Conservation (phyloP, 176 grass and related monocot genomes). For the Phoenix roebelenii region DNA sequence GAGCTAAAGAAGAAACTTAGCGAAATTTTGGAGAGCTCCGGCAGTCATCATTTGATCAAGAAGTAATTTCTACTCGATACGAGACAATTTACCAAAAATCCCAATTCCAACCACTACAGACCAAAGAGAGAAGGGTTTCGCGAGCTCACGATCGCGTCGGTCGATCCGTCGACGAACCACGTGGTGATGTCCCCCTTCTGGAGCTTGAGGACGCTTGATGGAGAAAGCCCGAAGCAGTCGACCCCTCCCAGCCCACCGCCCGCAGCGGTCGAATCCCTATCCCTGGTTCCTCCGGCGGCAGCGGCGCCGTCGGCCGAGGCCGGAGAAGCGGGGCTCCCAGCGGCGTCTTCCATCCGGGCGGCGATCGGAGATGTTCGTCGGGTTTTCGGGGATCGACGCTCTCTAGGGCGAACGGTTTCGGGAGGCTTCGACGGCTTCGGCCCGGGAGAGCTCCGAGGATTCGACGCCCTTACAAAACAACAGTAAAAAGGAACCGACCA, state of each 20-base stretch:
- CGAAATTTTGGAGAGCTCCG: too few species aligned
- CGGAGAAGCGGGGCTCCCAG: too few species aligned
- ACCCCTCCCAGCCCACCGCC: conserved; percentile 12
- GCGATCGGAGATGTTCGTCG: background rate
- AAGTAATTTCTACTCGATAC: too few species aligned
- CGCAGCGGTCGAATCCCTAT: conserved; percentile 13
- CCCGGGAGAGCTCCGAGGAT: background rate
- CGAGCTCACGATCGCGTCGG: conserved; percentile 68
- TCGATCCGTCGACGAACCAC: conserved; percentile 74
- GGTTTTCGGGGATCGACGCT: background rate
- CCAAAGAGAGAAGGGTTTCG: background rate
- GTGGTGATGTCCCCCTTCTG: conserved; percentile 71
- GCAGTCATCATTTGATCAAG: too few species aligned
- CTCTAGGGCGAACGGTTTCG: background rate
- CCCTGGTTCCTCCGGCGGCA: too few species aligned
- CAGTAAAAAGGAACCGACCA: background rate
- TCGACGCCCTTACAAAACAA: conserved; percentile 1
- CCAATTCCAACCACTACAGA: background rate
- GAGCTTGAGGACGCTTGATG: conserved; percentile 51
- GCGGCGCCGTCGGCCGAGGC: too few species aligned
- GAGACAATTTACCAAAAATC: too few species aligned
- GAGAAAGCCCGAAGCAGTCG: conserved; percentile 45
- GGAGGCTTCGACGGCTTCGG: conserved; percentile 2
- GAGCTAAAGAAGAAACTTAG: too few species aligned
- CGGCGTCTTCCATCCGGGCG: background rate